Base-by-base conservation (phyloP, 108 stramenopile genomes). In the Conticribra weissflogii region DNA sequence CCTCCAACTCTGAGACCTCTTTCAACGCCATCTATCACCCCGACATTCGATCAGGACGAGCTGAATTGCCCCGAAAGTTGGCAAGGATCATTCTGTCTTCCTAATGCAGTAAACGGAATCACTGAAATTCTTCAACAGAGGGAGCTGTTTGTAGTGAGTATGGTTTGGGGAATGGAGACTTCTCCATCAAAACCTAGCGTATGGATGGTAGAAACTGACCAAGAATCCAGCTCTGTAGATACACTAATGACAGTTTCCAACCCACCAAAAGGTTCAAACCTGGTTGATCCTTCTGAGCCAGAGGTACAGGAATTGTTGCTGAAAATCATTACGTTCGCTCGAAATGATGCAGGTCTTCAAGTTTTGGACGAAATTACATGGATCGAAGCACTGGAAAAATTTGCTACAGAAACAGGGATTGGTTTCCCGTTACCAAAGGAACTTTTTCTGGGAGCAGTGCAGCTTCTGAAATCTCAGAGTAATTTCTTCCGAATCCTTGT, bases 361-460 rank as follows among this genome's bases (percentile, higher is more conserved):
- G 22, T 59, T 22, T 4, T 28, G 3, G 22, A 18, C 28, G n/a
- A 33, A 15, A 4, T 41, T 3, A 25, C 23, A 33, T 59, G 57
- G 57, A 59, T 59, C 3, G 57, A 59, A 59, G 57, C 34, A 33
- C 18, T 59, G 31, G 3, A 17, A 59, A 24, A 59, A 4, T 59
- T 41, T 36, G 57, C 57, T 21, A n/a, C 28, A 4, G 22, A 59
- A 59, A 41, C 34, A n/a, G 57, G 57, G 28, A 25, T 59, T 59
- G 57, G 57, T 3, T 59, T 59, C 18, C 57, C 57, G 12, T 4
- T 59, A 28, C 57, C 57, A 12, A 59, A 59, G 57, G 57, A 59
- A 17, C 18, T 59, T 8, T 59, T 59, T 22, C 12, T 59, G 4
- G 57, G 57, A 17, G 15, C 21, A 12, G 15, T 59, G 4, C 18